Evolutionary conservation across 345 rosid species (phyloP).

Genomic region (Xanthoceras sorbifolium): DNA sequence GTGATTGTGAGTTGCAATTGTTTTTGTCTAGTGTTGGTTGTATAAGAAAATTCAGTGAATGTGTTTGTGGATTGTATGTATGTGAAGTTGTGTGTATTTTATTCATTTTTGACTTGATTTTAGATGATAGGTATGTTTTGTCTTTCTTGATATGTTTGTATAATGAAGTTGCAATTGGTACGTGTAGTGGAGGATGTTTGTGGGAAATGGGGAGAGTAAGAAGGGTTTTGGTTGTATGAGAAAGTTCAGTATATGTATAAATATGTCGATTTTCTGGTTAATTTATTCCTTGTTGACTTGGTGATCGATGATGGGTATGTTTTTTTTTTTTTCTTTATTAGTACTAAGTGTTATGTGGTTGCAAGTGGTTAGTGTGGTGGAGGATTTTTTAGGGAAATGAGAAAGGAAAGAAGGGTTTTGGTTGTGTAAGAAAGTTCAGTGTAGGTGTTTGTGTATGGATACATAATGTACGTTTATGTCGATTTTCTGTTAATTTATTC

Average conservation of each 20-base stretch:
- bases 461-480: too few species aligned
- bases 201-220: neutral
- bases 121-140: neutral
- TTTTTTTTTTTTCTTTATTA: too few species aligned
- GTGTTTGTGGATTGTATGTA: neutral
- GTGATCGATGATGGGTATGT: too few species aligned
- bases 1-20: constrained; percentile 6
- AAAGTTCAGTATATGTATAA: too few species aligned
- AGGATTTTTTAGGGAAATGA: neutral
- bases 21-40: neutral
- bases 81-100: neutral
- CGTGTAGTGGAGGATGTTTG: neutral
- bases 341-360: too few species aligned
- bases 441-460: too few species aligned
- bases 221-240: neutral
- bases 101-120: neutral
- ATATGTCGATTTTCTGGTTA: too few species aligned
- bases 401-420: neutral
- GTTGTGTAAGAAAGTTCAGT: neutral
- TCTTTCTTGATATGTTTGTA: neutral
- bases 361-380: too few species aligned
- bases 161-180: neutral
- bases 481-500: too few species aligned
- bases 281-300: too few species aligned
- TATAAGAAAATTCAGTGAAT: too few species aligned